Evolutionary conservation across 176 grass and related monocot species (phyloP), one percentile per base, ranked within the genome.

Genomic region (Oryza rufipogon): DNA sequence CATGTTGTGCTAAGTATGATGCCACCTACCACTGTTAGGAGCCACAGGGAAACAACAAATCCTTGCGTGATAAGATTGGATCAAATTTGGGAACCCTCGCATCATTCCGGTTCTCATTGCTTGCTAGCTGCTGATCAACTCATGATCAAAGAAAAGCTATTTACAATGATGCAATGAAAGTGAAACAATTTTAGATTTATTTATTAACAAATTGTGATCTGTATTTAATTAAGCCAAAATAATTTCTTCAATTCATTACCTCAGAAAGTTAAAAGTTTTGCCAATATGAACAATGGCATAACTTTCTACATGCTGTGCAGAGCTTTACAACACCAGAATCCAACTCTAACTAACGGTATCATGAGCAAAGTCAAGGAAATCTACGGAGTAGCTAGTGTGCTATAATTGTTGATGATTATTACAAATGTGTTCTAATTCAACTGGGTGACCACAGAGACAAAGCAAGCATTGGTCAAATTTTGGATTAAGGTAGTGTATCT

Each of bases 81-180:
- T 84, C 51, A 70, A 87, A 87, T 66, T 83, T 74, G 70, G 89
- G 80, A 84, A 64, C 76, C 80, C 84, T 68, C 22, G 75, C 89
- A 87, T 87, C 80, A 91, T 91, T 75, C 14, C 75, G 17, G 70
- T 80, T 87, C 80, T 80, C 81, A 91, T 87, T 84, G 84, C 85
- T 90, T 80, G 41, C 75, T 76, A 33, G 75, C 47, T 84, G 51
- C 81, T 87, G 75, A 84, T 91, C 80, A 64, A 86, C 84, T 79
- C 84, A 86, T 86, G 79, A 83, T 83, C 73, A 56, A 86, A 73
- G 67, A 48, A 78, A 86, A 77, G 20, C 83, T 68, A 61, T 86
- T 66, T 73, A 69, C 22, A 23, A 72, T 72, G 42, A 86, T 66
- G 19, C 64, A 71, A 38, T 81, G 71, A 64, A 71, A 81, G 71